phyloP scores from a whole-genome alignment of 495 filamentous ascomycete species.

The Lepidopterella palustris region DNA sequence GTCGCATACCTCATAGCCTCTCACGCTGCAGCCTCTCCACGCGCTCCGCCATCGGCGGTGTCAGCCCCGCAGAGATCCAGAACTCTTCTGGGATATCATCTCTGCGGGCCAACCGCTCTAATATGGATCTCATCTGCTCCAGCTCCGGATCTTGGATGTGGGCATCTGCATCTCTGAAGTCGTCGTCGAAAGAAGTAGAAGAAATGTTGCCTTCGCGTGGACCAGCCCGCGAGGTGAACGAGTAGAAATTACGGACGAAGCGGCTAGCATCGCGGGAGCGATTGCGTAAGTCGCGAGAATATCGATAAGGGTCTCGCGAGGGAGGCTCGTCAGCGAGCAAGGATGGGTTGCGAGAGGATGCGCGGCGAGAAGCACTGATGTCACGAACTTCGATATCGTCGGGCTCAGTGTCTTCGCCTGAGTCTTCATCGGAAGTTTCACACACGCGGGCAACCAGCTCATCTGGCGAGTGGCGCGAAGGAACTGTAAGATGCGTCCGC shows the following conservation, averaged over 20 bases:
- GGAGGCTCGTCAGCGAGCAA: slow-evolving; percentile 12
- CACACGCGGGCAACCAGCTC: slow-evolving; percentile 19
- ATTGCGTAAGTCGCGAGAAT: slow-evolving; percentile 17
- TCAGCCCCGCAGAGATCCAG: slow-evolving; percentile 69
- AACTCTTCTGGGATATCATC: slow-evolving; percentile 70
- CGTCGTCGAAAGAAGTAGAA: neutral
- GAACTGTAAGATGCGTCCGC: slow-evolving; percentile 31
- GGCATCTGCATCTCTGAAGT: slow-evolving; percentile 17
- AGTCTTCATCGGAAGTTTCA: slow-evolving; percentile 26
- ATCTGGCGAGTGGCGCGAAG: slow-evolving; percentile 12
- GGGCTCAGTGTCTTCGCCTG: slow-evolving; percentile 24
- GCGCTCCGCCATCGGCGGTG: slow-evolving; percentile 21
- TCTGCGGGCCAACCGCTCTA: slow-evolving; percentile 57
- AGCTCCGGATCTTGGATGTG: slow-evolving; percentile 40
- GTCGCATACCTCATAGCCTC: neutral
- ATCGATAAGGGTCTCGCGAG: slow-evolving; percentile 8
- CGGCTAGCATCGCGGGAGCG: slow-evolving; percentile 11
- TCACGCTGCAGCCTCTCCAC: slow-evolving; percentile 14
- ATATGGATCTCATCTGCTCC: slow-evolving; percentile 59
- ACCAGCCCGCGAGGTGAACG: slow-evolving; percentile 3
- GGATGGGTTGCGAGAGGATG: neutral
- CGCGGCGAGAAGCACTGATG: neutral
- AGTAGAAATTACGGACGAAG: slow-evolving; percentile 16
- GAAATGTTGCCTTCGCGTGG: neutral
- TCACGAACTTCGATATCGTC: slow-evolving; percentile 5